A percentile compares a stretch with the other conserved stretches of the same genome.
Conservation (phyloP, 106 monocot genomes). For the Phalaenopsis aphrodite region DNA sequence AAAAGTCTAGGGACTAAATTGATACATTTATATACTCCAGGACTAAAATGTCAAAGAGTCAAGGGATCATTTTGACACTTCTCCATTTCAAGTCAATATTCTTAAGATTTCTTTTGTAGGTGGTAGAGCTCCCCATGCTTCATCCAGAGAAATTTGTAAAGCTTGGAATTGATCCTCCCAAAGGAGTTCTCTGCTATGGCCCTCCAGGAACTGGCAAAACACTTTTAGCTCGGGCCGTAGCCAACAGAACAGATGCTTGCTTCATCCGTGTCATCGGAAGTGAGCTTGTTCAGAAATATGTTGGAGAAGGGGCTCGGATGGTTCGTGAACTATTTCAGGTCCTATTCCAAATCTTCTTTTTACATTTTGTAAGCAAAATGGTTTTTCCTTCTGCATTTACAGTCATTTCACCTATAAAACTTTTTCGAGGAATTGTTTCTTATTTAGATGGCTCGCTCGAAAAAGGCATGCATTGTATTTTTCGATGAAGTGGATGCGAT, state of each 20-base stretch:
- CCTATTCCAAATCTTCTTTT: neutral
- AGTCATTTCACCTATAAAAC: neutral
- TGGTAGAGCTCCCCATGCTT: constrained; percentile 98
- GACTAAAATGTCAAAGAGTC: too few relatives aligned
- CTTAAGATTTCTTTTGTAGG: constrained; percentile 23
- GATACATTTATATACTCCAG: too few relatives aligned
- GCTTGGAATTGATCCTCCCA: constrained; percentile 98
- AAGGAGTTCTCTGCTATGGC: constrained; percentile 95
- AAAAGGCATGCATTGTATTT: constrained; percentile 96
- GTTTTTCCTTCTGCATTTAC: neutral
- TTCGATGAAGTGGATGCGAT: constrained; percentile 99
- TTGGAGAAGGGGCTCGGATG: constrained; percentile 98
- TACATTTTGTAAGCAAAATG: neutral
- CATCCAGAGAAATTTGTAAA: constrained; percentile 99
- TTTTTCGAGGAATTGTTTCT: neutral
- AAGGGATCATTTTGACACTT: too few relatives aligned
- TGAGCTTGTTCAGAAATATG: constrained; percentile 97
- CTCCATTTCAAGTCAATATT: too few relatives aligned
- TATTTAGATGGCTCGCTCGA: constrained; percentile 86
- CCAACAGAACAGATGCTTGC: constrained; percentile 94
- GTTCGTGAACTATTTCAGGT: constrained; percentile 99
- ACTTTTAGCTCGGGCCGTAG: constrained; percentile 91
- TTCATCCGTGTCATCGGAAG: constrained; percentile 98
- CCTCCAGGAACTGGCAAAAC: constrained; percentile 99
- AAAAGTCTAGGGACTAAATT: too few relatives aligned